Conservation (phyloP, 257 asterid genomes). For the Haberlea rhodopensis region DNA sequence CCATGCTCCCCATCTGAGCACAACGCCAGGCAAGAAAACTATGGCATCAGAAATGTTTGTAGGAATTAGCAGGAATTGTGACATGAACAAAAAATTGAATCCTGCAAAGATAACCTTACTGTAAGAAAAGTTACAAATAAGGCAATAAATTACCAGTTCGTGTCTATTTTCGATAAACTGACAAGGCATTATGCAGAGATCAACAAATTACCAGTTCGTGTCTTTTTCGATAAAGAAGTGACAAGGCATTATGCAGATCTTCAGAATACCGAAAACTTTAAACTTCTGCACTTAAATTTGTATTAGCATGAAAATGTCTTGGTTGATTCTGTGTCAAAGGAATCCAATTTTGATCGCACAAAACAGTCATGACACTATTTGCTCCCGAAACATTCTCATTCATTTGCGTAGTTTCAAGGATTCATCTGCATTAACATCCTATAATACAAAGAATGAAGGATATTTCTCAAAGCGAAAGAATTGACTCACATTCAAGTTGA, state of each 20-base stretch:
- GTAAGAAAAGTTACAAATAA: not conserved
- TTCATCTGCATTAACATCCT: not conserved
- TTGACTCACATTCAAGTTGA: slow-evolving; percentile 32
- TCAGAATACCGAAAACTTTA: slow-evolving; percentile 29
- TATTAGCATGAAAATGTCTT: slow-evolving; percentile 20
- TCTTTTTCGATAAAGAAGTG: slow-evolving; percentile 39
- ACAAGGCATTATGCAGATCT: slow-evolving; percentile 40
- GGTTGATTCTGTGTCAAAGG: slow-evolving; percentile 23
- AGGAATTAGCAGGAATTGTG: not conserved
- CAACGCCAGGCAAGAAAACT: slow-evolving; percentile 27
- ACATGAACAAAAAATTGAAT: not conserved
- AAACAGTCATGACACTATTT: slow-evolving; percentile 11
- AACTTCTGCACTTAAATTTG: slow-evolving; percentile 11
- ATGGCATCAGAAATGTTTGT: not conserved
- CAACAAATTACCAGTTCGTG: slow-evolving; percentile 55
- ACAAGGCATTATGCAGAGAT: too few relatives aligned
- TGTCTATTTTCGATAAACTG: too few relatives aligned
- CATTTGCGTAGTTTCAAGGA: not conserved
- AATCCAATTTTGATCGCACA: slow-evolving; percentile 24
- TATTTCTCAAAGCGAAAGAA: slow-evolving; percentile 3
- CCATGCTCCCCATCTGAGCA: slow-evolving; percentile 25
- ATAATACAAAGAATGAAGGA: not conserved
- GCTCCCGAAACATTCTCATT: slow-evolving; percentile 26
- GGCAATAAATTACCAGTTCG: slow-evolving; percentile 47
- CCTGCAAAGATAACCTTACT: not conserved